Evolutionary conservation across 2,329 filamentous ascomycete species (phyloP), one percentile per base, ranked within the genome.

Genomic region (Stylonectria norvegica): DNA sequence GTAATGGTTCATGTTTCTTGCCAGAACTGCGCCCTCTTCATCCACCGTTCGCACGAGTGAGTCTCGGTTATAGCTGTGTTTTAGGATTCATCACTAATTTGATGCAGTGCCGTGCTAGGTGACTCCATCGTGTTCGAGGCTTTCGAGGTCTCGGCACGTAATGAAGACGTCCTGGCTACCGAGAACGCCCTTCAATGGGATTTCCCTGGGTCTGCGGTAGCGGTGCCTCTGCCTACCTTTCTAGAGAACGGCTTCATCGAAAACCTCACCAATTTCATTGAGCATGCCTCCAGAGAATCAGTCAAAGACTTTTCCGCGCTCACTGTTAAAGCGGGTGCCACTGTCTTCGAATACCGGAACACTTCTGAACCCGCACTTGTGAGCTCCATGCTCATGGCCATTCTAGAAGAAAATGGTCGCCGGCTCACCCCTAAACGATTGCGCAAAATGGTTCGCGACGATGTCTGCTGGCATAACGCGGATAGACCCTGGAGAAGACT

Each of bases 401-500:
- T 86, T 1, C 63, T 87, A 0, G 72, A 79, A 50, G 73, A 70
- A 0, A 69, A 76, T n/a, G 82, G 82, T 0, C 45, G 56, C 0
- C 55, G 63, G 0, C 42, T 66, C 1, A 43, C 60, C 2, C 62
- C 71, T 0, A 52, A 61, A 0, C 18, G 68, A 0, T 56, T 84
- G 1, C 64, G 67, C 1, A 87, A 87, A 56, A 69, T 52, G 10
- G 27, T 85, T 1, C 69, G 77, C 2, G 83, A 86, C 36, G 79
- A 84, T 18, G 74, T 85, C 0, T 70, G 68, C 17, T 75, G 76
- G 61, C 56, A 63, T 2, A 58, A 71, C 1, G 67, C 71, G 0
- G 60, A 68, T 2, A 62, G 65, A 2, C 83, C 82, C 0, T 88
- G 83, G 83, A 70, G 83, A 16, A 65, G 84, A 27, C 72, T 74